These are phyloP conservation scores for Wickerhamiella occidentalis DNA, from an alignment of 805 yeast species.

Conservation along the genomic window DNA sequence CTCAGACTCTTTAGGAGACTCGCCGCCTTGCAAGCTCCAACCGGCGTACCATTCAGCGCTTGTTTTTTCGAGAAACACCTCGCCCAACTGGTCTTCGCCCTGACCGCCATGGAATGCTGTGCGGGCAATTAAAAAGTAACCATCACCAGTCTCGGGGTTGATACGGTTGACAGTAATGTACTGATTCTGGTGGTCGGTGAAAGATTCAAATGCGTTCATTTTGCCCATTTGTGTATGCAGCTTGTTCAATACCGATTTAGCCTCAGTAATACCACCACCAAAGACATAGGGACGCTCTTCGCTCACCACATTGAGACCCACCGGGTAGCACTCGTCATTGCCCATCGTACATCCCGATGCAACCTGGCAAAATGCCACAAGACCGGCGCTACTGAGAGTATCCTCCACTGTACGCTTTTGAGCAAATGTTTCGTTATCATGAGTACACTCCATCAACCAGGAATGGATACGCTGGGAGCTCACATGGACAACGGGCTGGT, in stretches of 20 bases:
- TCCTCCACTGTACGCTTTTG: constrained; percentile 90
- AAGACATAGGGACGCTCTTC: constrained; percentile 53
- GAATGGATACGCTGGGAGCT: constrained; percentile 78
- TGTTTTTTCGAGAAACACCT: constrained; percentile 28
- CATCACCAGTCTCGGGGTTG: constrained; percentile 72
- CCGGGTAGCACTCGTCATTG: constrained; percentile 83
- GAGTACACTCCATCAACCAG: constrained; percentile 93
- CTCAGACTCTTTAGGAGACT: constrained; percentile 33
- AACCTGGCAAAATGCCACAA: constrained; percentile 83
- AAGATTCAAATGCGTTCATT: constrained; percentile 71
- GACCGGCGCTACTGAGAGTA: constrained; percentile 87
- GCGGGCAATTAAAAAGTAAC: constrained; percentile 80
- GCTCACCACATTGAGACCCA: constrained; percentile 62
- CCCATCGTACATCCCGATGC: constrained; percentile 94
- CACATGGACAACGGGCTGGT: constrained; percentile 33
- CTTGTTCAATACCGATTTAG: constrained; percentile 37
- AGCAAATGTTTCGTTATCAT: constrained; percentile 81
- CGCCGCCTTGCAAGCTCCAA: constrained; percentile 40
- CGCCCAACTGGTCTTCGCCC: constrained; percentile 25
- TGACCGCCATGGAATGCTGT: constrained; percentile 48
- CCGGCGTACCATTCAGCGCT: constrained; percentile 37
- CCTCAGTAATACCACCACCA: constrained; percentile 57
- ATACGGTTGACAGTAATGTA: constrained; percentile 81
- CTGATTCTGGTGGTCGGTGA: constrained; percentile 87
- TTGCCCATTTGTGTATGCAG: constrained; percentile 31